Conservation (phyloP, 2,329 filamentous ascomycete genomes). For the Shiraia sp. region DNA sequence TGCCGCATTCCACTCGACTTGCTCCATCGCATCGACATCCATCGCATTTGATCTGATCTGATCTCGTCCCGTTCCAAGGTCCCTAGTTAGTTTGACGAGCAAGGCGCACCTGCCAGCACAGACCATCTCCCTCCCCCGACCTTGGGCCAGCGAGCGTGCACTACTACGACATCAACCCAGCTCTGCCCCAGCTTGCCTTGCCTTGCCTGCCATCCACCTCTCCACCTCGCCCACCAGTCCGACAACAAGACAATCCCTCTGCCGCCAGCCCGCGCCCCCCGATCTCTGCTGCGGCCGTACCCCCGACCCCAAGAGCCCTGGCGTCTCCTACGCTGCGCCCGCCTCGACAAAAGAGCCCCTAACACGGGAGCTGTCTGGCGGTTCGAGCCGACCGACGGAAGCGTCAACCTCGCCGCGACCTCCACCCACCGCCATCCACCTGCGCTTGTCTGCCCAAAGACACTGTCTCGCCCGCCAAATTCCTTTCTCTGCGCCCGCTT, state of each 20-base stretch:
- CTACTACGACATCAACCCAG: constrained; percentile 9
- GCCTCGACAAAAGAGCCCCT: constrained; percentile 16
- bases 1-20: background rate
- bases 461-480: constrained; percentile 24
- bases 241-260: too few species aligned
- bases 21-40: constrained; percentile 1
- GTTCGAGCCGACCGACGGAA: constrained; percentile 27
- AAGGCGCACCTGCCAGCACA: constrained; percentile 11
- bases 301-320: constrained; percentile 12
- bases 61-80: background rate
- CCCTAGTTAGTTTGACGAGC: constrained; percentile 6
- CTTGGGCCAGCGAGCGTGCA: constrained; percentile 9
- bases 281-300: constrained; percentile 5
- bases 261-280: constrained; percentile 3
- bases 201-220: constrained; percentile 1
- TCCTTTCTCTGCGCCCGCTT: constrained; percentile 8
- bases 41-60: constrained; percentile 10
- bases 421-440: constrained; percentile 25
- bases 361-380: constrained; percentile 21
- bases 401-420: constrained; percentile 24
- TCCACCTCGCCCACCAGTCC: constrained; percentile 6
- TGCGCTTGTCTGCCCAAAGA: constrained; percentile 16
- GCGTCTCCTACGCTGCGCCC: constrained; percentile 5
- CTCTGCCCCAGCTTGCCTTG: constrained; percentile 5
- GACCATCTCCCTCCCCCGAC: constrained; percentile 9